Conservation (phyloP, 495 filamentous ascomycete genomes). For the Barbatosphaeria neglecta region DNA sequence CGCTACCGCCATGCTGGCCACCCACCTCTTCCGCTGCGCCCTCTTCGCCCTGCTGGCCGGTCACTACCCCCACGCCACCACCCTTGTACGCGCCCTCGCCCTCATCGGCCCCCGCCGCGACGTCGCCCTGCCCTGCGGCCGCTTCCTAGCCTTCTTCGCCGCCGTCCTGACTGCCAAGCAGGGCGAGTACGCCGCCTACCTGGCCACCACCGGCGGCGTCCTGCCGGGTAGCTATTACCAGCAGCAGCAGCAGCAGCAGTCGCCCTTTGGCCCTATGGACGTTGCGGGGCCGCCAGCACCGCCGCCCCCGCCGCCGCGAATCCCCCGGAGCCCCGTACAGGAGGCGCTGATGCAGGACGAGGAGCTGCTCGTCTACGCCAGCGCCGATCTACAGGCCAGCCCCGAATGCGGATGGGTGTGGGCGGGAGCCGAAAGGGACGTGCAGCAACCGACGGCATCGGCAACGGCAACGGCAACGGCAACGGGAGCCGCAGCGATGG, state of each 20-base stretch:
- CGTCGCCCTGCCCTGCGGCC: constrained; percentile 68
- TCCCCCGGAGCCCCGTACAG: constrained; percentile 17
- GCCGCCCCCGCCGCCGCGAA: constrained; percentile 7
- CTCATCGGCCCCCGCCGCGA: constrained; percentile 57
- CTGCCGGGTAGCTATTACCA: no score
- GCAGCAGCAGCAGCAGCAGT: constrained; percentile 12
- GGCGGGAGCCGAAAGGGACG: constrained; percentile 51
- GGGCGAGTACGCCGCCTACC: constrained; percentile 28
- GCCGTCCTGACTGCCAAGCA: constrained; percentile 49
- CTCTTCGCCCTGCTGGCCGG: constrained; percentile 67
- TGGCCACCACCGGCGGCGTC: constrained; percentile 14
- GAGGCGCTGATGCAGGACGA: constrained; percentile 63
- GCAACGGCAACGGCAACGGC: no score
- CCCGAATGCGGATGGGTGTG: constrained; percentile 78
- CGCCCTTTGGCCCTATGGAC: no score
- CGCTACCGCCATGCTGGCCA: constrained; percentile 47
- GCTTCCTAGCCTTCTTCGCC: constrained; percentile 76
- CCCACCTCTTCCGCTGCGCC: constrained; percentile 83
- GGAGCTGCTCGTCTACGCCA: constrained; percentile 80
- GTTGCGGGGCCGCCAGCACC: no score
- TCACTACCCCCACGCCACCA: constrained; percentile 57
- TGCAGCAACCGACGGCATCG: constrained; percentile 2
- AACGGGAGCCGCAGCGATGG: no score
- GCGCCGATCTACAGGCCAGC: constrained; percentile 80
- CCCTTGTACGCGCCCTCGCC: constrained; percentile 59